phyloP scores from a whole-genome alignment of 2,329 filamentous ascomycete species.

The Aureobasidium subglaciale region DNA sequence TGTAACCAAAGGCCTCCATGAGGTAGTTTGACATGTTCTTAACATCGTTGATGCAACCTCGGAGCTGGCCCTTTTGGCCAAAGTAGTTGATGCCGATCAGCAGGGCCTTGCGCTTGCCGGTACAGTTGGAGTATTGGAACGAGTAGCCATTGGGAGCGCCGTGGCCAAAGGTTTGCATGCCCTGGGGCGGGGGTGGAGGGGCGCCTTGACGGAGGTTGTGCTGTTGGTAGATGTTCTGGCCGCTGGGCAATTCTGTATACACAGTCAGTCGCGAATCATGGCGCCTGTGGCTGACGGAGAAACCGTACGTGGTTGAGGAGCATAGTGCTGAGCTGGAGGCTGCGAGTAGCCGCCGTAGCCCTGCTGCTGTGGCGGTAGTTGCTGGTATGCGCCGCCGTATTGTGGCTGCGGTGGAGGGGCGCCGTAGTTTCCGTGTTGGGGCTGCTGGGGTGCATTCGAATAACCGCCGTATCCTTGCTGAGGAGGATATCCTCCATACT shows the following conservation, averaged over 20 bases:
- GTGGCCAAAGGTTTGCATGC: slow-evolving; percentile 61
- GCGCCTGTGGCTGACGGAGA: neutral
- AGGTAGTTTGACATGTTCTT: slow-evolving; percentile 94
- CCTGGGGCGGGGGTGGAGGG: slow-evolving; percentile 27
- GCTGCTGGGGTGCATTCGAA: slow-evolving; percentile 34
- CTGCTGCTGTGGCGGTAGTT: slow-evolving; percentile 33
- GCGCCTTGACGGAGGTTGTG: slow-evolving; percentile 47
- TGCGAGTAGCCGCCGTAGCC: slow-evolving; percentile 34
- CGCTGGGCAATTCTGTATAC: slow-evolving; percentile 26
- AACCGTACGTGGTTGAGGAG: slow-evolving; percentile 17
- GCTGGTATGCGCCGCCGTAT: slow-evolving; percentile 31
- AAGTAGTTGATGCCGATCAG: slow-evolving; percentile 97
- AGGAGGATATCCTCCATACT: slow-evolving; percentile 22
- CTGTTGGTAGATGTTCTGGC: slow-evolving; percentile 49
- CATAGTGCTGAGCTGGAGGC: slow-evolving; percentile 17
- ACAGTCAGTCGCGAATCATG: slow-evolving; percentile 2
- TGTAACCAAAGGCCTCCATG: slow-evolving; percentile 83
- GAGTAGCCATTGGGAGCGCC: slow-evolving; percentile 74
- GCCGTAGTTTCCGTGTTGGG: slow-evolving; percentile 27
- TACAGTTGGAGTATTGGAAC: slow-evolving; percentile 89
- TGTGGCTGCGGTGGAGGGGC: slow-evolving; percentile 32
- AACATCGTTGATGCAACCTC: slow-evolving; percentile 95
- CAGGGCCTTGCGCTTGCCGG: slow-evolving; percentile 78
- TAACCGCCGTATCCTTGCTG: slow-evolving; percentile 27
- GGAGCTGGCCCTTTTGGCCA: slow-evolving; percentile 78